Base-by-base conservation (phyloP, 768 basidiomycete species). In the Hericium alpestre region DNA sequence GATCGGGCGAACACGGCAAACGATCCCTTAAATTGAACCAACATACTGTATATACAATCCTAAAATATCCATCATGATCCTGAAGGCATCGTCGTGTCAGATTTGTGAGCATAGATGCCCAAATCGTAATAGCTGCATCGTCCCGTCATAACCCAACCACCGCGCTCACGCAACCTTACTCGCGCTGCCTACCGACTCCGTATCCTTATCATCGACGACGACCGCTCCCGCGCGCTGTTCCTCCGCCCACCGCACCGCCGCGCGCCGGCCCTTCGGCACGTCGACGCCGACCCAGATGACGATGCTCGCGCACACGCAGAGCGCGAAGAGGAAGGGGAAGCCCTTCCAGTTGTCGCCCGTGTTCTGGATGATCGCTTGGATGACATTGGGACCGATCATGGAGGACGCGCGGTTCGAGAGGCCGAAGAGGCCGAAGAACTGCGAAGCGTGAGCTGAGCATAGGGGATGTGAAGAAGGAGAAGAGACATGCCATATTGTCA, bases 381-480 rank as follows among this genome's bases (percentile, higher is more conserved):
- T 84, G 9, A 91, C 88, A 59, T 87, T 91, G 0, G 90, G 89
- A 0, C 90, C 90, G 47, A 92, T 82, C 80, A 90, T 88, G 2
- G 84, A 87, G n/a, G 87, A 90, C 0, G 87, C 87, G 11, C 87
- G 81, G 67, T 90, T 90, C 2, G 86, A 90, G 23, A 93, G 78
- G 8, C 87, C 88, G 62, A 88, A 93, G 22, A 94, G 77, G 2
- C 90, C 87, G 67, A 93, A 93, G 72, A 92, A 93, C 83, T 90
- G 64, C 9, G 38, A 1, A 37, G 4, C 3, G 40, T 15, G 51
- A 39, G 20, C 39, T 50, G 6, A 5, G 22, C 20, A 10, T 38
- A 51, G 63, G 3, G 23, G 43, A 9, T 25, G 25, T 25, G 25
- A 25, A 25, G 10, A 23, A 37, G 5, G 39, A 48, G 12, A 39